A percentile compares a stretch with the other conserved stretches of the same genome.
Evolutionary conservation across 352 stramenopile genomes (phyloP).

Genomic region (Pythium grandisporangium): DNA sequence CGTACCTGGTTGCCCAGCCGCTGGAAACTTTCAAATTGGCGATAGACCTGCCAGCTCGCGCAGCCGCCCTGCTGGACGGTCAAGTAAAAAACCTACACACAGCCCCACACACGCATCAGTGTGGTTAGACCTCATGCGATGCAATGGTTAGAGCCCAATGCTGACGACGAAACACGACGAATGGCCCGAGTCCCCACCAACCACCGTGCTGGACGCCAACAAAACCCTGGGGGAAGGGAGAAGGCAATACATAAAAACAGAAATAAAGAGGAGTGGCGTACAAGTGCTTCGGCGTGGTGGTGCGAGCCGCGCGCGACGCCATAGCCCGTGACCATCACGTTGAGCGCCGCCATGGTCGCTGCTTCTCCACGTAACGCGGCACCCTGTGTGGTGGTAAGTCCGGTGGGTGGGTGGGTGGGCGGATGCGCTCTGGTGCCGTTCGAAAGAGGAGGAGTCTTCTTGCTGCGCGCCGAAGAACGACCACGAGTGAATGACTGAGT

Average conservation of each 20-base stretch:
- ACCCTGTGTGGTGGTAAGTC: too few species aligned
- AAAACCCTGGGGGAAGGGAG: background rate
- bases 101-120: too few species aligned
- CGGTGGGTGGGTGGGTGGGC: too few species aligned
- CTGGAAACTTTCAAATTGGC: conserved; percentile 66
- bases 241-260: background rate
- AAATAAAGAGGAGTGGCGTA: conserved; percentile 11
- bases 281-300: conserved; percentile 36
- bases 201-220: too few species aligned
- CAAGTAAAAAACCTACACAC: conserved; percentile 53
- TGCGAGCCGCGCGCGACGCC: conserved; percentile 45
- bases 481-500: too few species aligned
- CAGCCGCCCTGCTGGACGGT: conserved; percentile 63
- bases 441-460: too few species aligned
- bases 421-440: too few species aligned
- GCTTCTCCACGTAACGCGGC: too few species aligned
- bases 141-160: too few species aligned
- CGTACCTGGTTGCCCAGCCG: conserved; percentile 49
- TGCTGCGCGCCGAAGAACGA: too few species aligned
- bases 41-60: conserved; percentile 69
- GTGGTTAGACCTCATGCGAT: too few species aligned
- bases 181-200: too few species aligned
- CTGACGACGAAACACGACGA: conserved; percentile 2
- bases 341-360: conserved; percentile 48
- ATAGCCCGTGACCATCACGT: conserved; percentile 66